Conservation (phyloP, 1,284 basidiomycete species). For the Neolentinus lepideus region DNA sequence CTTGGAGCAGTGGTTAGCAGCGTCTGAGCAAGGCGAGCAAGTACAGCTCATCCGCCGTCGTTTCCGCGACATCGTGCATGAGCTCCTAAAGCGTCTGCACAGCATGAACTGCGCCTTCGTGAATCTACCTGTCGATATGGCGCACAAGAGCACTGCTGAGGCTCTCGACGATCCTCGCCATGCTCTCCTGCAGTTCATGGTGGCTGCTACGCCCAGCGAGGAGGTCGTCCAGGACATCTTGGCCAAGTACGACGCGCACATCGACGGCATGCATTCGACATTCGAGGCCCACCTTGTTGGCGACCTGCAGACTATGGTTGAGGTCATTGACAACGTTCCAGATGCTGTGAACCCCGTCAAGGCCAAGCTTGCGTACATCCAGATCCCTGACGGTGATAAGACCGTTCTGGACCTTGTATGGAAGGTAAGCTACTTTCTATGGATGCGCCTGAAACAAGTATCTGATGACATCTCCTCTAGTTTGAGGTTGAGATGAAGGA, state of each 20-base stretch:
- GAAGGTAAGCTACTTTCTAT: constrained; percentile 38
- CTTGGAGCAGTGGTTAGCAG: constrained; percentile 16
- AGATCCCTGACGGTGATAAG: constrained; percentile 53
- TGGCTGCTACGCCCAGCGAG: constrained; percentile 59
- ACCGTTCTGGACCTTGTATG: constrained; percentile 61
- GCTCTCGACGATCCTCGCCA: constrained; percentile 32
- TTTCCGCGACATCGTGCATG: constrained; percentile 4
- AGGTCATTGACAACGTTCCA: constrained; percentile 53
- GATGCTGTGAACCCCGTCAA: constrained; percentile 70
- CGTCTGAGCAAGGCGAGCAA: constrained; percentile 21
- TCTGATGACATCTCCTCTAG: constrained; percentile 24
- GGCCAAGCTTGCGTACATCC: constrained; percentile 62
- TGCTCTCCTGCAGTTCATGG: constrained; percentile 72
- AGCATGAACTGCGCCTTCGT: constrained; percentile 50
- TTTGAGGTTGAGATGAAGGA: constrained; percentile 84
- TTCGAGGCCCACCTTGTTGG: constrained; percentile 44
- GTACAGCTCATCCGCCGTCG: constrained; percentile 22
- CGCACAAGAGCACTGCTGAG: constrained; percentile 1
- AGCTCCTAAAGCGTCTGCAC: constrained; percentile 36
- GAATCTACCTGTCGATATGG: constrained; percentile 25
- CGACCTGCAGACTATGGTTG: constrained; percentile 32
- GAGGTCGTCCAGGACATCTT: constrained; percentile 42
- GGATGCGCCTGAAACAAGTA: constrained; percentile 1
- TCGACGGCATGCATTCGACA: constrained; percentile 42
- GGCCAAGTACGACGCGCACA: constrained; percentile 40